These are phyloP conservation scores for Eucommia ulmoides DNA, from an alignment of 257 asterid genomes.

Conservation along the genomic window DNA sequence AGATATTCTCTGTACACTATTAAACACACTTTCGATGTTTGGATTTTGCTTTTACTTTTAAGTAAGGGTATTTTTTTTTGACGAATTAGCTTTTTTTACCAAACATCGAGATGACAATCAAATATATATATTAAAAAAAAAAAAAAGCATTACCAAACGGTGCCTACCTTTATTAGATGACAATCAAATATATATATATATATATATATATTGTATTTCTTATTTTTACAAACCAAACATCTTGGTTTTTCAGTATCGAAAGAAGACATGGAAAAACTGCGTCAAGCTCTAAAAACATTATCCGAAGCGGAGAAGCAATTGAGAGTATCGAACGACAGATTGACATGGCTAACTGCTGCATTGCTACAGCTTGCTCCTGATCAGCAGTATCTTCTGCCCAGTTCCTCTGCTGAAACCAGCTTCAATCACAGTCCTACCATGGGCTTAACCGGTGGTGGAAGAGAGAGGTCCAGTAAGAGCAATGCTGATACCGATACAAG, in stretches of 20 bases:
- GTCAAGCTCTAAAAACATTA: constrained; percentile 81
- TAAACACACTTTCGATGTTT: too few relatives aligned
- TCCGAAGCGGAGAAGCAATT: constrained; percentile 98
- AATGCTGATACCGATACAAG: constrained; percentile 17
- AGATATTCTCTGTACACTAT: too few relatives aligned
- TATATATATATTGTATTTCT: too few relatives aligned
- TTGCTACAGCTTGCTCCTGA: constrained; percentile 93
- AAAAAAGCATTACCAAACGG: too few relatives aligned
- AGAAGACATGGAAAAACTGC: constrained; percentile 85
- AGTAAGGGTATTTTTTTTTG: too few relatives aligned
- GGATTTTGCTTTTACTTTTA: too few relatives aligned
- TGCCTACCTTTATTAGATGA: too few relatives aligned
- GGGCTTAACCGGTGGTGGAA: constrained; percentile 21
- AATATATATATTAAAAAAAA: too few relatives aligned
- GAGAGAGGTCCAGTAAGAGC: constrained; percentile 48
- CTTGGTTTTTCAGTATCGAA: constrained; percentile 73
- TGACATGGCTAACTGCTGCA: constrained; percentile 97
- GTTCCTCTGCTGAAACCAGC: constrained; percentile 64
- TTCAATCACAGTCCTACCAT: constrained; percentile 56
- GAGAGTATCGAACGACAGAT: constrained; percentile 71
- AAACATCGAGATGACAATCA: too few relatives aligned
- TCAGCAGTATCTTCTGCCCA: constrained; percentile 58
- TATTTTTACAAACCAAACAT: too few relatives aligned
- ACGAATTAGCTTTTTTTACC: too few relatives aligned
- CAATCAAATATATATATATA: too few relatives aligned